Evolutionary conservation across 116 monocot genomes (phyloP).

Genomic region (Zostera marina): DNA sequence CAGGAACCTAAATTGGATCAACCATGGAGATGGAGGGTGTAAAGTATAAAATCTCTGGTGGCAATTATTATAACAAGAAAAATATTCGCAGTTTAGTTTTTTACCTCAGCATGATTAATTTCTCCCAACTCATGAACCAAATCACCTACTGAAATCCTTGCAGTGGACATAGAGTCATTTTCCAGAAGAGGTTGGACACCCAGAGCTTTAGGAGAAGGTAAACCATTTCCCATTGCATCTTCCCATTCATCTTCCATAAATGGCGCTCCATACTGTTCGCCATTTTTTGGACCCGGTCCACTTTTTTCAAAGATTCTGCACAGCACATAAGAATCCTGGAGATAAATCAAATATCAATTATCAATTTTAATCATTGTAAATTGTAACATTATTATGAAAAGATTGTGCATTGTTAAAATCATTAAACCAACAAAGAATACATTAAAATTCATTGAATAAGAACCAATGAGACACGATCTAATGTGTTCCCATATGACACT

Average conservation of each 20-base stretch:
- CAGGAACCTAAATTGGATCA: not conserved
- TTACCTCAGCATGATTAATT: not conserved
- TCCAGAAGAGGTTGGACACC: not conserved
- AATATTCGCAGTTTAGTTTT: not conserved
- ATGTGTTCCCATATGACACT: too few relatives aligned
- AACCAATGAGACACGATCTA: too few relatives aligned
- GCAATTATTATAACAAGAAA: not conserved
- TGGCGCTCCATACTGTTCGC: constrained; percentile 69
- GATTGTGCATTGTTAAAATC: too few relatives aligned
- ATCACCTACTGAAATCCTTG: not conserved
- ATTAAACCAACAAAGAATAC: too few relatives aligned
- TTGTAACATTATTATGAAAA: too few relatives aligned
- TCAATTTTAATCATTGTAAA: too few relatives aligned
- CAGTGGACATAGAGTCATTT: not conserved
- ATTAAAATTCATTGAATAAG: too few relatives aligned
- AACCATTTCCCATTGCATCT: constrained; percentile 10
- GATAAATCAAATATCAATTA: not conserved
- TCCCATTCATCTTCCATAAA: constrained; percentile 59
- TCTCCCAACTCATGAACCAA: not conserved
- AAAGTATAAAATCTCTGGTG: not conserved
- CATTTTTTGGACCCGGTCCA: constrained; percentile 63
- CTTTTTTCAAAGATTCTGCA: constrained; percentile 70
- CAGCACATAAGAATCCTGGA: constrained; percentile 49
- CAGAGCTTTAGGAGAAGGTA: not conserved
- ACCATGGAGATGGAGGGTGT: not conserved